A percentile compares a stretch with the other conserved stretches of the same genome.
phyloP scores from a whole-genome alignment of 192 early-diverging fungal genomes.

The Linnemannia zychae region DNA sequence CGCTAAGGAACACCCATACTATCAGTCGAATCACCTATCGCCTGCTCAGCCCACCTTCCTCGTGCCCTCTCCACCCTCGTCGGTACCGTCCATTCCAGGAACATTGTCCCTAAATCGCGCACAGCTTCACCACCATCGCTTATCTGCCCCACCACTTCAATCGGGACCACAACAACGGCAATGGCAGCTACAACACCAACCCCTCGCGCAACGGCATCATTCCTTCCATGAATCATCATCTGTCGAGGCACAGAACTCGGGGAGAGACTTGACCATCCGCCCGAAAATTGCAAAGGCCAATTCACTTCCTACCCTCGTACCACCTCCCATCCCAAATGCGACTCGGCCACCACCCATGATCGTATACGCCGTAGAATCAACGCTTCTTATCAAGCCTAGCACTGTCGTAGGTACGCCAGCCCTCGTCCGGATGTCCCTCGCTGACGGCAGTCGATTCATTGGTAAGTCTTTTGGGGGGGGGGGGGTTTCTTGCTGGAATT shows the following conservation, averaged over 20 bases:
- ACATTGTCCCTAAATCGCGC: background rate
- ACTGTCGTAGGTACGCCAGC: background rate
- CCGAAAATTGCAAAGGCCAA: background rate
- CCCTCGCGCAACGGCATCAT: background rate
- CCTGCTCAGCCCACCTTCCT: background rate
- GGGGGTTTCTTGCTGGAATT: background rate
- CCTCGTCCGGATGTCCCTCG: constrained; percentile 5
- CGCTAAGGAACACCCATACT: background rate
- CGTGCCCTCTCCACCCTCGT: background rate
- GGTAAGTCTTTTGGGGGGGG: constrained; percentile 21
- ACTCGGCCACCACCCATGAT: constrained; percentile 12
- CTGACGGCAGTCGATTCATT: constrained; percentile 6
- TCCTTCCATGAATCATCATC: background rate
- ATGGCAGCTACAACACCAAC: background rate
- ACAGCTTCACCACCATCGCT: background rate
- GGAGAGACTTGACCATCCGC: background rate
- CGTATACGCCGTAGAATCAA: constrained; percentile 11
- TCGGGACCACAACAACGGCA: background rate
- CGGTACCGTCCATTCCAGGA: constrained; percentile 1
- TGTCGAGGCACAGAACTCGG: background rate
- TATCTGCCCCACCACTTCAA: background rate
- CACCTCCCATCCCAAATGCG: background rate
- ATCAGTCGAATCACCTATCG: background rate
- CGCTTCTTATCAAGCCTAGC: background rate
- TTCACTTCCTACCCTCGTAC: background rate